Percentiles rank a stretch among this genome's conserved stretches.
phyloP scores from a whole-genome alignment of 768 basidiomycete species.

The Suillus subalutaceus region DNA sequence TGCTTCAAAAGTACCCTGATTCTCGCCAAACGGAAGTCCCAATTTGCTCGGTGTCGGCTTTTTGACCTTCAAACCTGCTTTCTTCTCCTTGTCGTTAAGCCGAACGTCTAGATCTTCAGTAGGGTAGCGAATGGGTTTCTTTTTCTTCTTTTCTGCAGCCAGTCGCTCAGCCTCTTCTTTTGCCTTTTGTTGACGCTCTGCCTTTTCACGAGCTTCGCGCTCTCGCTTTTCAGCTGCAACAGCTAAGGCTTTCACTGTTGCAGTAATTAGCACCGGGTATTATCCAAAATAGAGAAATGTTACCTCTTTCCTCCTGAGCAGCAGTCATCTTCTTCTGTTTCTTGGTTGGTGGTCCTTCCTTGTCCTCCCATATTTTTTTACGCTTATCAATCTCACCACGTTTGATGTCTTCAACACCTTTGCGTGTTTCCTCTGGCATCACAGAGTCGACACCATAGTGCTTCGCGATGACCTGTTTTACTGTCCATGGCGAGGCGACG shows the following conservation, averaged over 20 bases:
- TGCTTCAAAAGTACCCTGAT: constrained; percentile 69
- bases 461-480: constrained; percentile 82
- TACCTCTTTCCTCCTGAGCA: constrained; percentile 78
- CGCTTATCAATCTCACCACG: constrained; percentile 91
- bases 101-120: constrained; percentile 90
- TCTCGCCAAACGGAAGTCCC: constrained; percentile 70
- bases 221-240: constrained; percentile 63
- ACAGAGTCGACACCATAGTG: constrained; percentile 83
- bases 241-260: constrained; percentile 33
- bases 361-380: constrained; percentile 89
- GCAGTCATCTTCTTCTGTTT: constrained; percentile 79
- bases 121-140: constrained; percentile 89
- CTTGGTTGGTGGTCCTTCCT: constrained; percentile 80
- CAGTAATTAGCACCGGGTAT: constrained; percentile 14
- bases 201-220: constrained; percentile 69
- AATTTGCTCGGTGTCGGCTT: constrained; percentile 66
- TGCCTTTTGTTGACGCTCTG: constrained; percentile 61
- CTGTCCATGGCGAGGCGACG: constrained; percentile 94
- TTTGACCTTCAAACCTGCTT: constrained; percentile 68
- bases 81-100: constrained; percentile 80
- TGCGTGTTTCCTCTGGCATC: constrained; percentile 85
- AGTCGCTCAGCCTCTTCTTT: constrained; percentile 75
- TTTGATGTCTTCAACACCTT: constrained; percentile 77
- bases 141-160: constrained; percentile 82
- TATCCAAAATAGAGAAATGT: constrained; percentile 12